A percentile compares a stretch with the other conserved stretches of the same genome.
phyloP scores from a whole-genome alignment of 1,284 basidiomycete species.

The Coniferiporia weirii region DNA sequence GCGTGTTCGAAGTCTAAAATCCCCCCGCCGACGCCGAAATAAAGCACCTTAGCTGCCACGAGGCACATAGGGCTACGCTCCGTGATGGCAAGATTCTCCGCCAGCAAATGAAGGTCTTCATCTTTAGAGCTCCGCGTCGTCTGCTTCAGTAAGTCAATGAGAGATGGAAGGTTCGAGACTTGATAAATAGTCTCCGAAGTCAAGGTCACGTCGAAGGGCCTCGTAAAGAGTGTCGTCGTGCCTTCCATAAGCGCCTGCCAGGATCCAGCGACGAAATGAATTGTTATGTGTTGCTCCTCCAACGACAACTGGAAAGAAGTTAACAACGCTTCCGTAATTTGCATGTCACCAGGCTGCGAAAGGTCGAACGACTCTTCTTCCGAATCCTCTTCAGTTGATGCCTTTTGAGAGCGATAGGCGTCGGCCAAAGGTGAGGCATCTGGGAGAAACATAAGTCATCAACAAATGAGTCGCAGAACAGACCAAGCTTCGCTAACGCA shows the following conservation, averaged over 20 bases:
- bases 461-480: not conserved
- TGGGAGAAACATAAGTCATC: slow-evolving; percentile 20
- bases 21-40: slow-evolving; percentile 96
- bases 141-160: slow-evolving; percentile 46
- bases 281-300: slow-evolving; percentile 42
- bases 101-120: not conserved
- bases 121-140: not conserved
- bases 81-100: not conserved
- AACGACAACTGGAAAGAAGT: slow-evolving; percentile 62
- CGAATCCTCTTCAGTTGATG: slow-evolving; percentile 27
- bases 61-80: slow-evolving; percentile 42
- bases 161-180: slow-evolving; percentile 57
- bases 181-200: slow-evolving; percentile 94
- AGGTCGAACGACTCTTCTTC: slow-evolving; percentile 25
- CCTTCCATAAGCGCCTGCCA: slow-evolving; percentile 48
- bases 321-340: slow-evolving; percentile 59
- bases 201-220: slow-evolving; percentile 66
- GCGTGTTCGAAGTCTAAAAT: slow-evolving; percentile 65
- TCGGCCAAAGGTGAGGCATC: slow-evolving; percentile 49
- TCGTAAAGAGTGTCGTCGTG: slow-evolving; percentile 15
- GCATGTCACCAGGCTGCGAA: slow-evolving; percentile 45
- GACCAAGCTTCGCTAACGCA: slow-evolving; percentile 35
- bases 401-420: slow-evolving; percentile 29
- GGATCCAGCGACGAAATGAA: slow-evolving; percentile 79
- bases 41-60: slow-evolving; percentile 86